These are phyloP conservation scores for Gaeumannomyces tritici DNA, from an alignment of 2,329 filamentous ascomycete species.

Conservation along the genomic window DNA sequence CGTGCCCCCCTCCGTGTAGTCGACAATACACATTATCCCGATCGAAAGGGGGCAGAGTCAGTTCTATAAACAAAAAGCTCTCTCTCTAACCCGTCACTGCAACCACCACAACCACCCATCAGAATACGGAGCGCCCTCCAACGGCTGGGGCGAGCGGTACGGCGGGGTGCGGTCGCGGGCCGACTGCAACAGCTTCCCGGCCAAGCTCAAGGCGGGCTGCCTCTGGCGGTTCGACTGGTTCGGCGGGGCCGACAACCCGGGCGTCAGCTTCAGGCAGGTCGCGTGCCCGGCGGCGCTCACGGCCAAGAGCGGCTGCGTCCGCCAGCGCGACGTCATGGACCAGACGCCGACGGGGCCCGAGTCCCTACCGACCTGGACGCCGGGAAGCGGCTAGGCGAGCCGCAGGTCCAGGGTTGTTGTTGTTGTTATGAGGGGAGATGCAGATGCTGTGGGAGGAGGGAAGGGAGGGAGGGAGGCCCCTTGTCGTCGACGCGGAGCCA, in stretches of 20 bases:
- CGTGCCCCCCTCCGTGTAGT: too few relatives aligned
- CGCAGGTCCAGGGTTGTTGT: too few relatives aligned
- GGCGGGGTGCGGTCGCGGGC: constrained; percentile 42
- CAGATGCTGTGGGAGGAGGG: too few relatives aligned
- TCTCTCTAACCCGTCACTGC: neutral
- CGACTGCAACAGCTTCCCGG: constrained; percentile 44
- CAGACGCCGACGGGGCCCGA: constrained; percentile 20
- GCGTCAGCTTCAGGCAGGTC: constrained; percentile 44
- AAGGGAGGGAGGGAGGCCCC: too few relatives aligned
- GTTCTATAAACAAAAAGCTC: too few relatives aligned
- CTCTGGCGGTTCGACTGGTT: constrained; percentile 59
- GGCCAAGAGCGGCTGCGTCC: constrained; percentile 24
- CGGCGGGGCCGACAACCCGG: constrained; percentile 45
- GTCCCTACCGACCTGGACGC: constrained; percentile 18
- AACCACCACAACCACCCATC: constrained; percentile 14
- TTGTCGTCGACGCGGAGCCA: too few relatives aligned
- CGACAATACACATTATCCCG: too few relatives aligned
- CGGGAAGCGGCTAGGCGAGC: neutral
- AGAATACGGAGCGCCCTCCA: constrained; percentile 32
- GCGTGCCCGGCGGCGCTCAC: constrained; percentile 41
- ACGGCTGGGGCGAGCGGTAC: constrained; percentile 48
- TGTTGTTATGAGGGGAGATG: too few relatives aligned
- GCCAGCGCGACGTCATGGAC: constrained; percentile 21
- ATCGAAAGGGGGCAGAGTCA: too few relatives aligned
- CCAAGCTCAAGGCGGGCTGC: constrained; percentile 38